These are phyloP conservation scores for Tetracentron sinense DNA, from an alignment of 164 flowering plant genomes.

Conservation along the genomic window DNA sequence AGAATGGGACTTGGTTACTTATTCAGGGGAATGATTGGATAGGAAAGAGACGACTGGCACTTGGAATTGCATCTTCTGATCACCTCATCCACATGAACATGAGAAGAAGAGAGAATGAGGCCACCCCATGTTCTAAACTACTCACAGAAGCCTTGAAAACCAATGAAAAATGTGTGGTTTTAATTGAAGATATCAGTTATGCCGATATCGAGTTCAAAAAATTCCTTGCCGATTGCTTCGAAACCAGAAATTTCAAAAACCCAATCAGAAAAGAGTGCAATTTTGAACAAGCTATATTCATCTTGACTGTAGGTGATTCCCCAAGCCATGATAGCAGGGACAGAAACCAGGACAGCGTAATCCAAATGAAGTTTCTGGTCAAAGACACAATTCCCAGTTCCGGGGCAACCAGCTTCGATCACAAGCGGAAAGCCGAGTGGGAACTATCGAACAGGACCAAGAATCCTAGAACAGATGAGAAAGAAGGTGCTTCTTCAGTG, in stretches of 20 bases:
- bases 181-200: conserved; percentile 54
- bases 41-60: conserved; percentile 65
- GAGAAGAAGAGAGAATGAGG: conserved; percentile 24
- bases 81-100: conserved; percentile 42
- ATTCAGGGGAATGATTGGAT: conserved; percentile 56
- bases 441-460: conserved; percentile 26
- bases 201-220: conserved; percentile 46
- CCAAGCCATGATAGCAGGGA: conserved; percentile 4
- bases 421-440: conserved; percentile 54
- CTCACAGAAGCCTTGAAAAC: conserved; percentile 32
- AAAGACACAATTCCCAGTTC: conserved; percentile 14
- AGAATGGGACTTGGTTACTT: conserved; percentile 45
- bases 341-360: conserved; percentile 19
- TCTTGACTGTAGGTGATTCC: conserved; percentile 33
- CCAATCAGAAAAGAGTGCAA: conserved; percentile 12
- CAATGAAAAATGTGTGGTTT: conserved; percentile 37
- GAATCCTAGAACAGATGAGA: too few species aligned
- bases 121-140: conserved; percentile 17
- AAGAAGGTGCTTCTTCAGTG: too few species aligned
- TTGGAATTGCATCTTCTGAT: conserved; percentile 48
- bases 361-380: conserved; percentile 44
- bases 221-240: conserved; percentile 35
- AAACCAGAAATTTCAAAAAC: conserved; percentile 29
- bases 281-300: conserved; percentile 27
- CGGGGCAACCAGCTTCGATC: conserved; percentile 8